Base-by-base conservation (phyloP, 2,329 filamentous ascomycete genomes). In the Biscogniauxia marginata region DNA sequence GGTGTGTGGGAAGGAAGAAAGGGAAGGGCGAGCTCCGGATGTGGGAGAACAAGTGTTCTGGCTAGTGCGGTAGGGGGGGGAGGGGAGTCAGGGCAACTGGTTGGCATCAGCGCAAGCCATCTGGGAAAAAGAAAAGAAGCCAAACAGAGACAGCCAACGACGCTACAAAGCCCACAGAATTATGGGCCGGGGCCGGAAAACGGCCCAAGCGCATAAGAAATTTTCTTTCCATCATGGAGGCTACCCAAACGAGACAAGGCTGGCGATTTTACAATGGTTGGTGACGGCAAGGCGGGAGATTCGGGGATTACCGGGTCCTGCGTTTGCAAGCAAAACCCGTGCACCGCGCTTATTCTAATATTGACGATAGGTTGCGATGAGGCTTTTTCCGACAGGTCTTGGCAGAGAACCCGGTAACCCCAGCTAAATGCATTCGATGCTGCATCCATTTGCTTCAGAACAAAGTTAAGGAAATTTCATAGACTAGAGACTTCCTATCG, bases 211-310 rank as follows among this genome's bases (percentile, higher is more conserved):
- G 62, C 45, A 47, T 53, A 51, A 66, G 62, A 68, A 67, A 60
- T 65, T 66, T 68, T 67, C 59, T 49, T 20, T 25, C 3, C n/a
- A 50, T 46, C 50, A 53, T 50, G 61, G 59, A 62, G 62, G 61
- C 62, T 70, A 65, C 69, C 68, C 61, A 59, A 71, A 67, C 24
- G 51, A 69, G 69, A 70, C 67, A 71, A 71, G 68, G 65, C 69
- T 70, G 65, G 54, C 55, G 50, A 58, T 55, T 59, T 61, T 64
- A 57, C 55, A 56, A 34, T 53, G 55, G 24, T 58, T 46, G 44
- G 44, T 46, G 18, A 21, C 20, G 24, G 22, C 52, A 54, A 51
- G 49, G 55, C 55, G 59, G 60, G 50, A 55, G 45, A 39, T 24
- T 61, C 62, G 62, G 62, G 49, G 50, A 24, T 63, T 64, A 21